Conservation (phyloP, 1,284 basidiomycete genomes). For the Porogramme epimiltina region DNA sequence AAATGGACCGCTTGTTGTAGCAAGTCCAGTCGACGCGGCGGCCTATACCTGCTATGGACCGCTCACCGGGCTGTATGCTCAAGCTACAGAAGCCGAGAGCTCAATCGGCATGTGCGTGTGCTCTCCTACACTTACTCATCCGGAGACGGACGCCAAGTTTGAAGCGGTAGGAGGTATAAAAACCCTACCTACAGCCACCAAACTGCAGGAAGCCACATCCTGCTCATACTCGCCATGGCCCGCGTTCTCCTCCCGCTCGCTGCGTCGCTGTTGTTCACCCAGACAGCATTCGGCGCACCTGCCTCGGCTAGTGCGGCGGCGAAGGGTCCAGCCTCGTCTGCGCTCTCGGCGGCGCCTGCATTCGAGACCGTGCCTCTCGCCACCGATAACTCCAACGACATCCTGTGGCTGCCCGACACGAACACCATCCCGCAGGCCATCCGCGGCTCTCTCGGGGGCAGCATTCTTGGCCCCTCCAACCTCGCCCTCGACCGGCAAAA, state of each 20-base stretch:
- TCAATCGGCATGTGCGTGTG: background rate
- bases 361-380: constrained; percentile 44
- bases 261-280: constrained; percentile 4
- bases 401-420: constrained; percentile 30
- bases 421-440: constrained; percentile 35
- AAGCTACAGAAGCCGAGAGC: background rate
- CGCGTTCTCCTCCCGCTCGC: constrained; percentile 11
- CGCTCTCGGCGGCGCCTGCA: constrained; percentile 13
- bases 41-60: background rate
- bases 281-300: constrained; percentile 8
- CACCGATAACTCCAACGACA: constrained; percentile 53
- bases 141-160: no score
- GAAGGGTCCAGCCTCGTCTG: background rate
- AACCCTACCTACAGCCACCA: background rate
- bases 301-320: constrained; percentile 2
- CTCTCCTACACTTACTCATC: constrained; percentile 2
- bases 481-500: constrained; percentile 53
- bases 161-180: background rate
- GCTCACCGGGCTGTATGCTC: background rate
- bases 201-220: background rate
- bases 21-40: background rate
- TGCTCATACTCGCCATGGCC: constrained; percentile 9
- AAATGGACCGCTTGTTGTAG: constrained; percentile 7
- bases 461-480: constrained; percentile 60
- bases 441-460: constrained; percentile 48